phyloP scores from a whole-genome alignment of 2,329 filamentous ascomycete species.

The Colletotrichum tofieldiae region DNA sequence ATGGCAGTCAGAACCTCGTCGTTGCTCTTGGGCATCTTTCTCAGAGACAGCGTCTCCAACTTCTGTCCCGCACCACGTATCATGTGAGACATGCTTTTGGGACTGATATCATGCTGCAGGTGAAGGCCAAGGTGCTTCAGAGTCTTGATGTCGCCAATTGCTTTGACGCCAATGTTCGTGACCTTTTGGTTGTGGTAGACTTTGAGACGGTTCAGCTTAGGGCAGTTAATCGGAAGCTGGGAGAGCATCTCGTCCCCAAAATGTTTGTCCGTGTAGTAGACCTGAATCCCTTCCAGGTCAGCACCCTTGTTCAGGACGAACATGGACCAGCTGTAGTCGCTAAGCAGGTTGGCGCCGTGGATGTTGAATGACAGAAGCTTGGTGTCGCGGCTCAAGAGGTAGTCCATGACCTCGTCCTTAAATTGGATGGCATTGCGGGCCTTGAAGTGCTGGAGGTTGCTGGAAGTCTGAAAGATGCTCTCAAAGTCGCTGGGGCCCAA shows the following conservation, averaged over 20 bases:
- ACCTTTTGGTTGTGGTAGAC: conserved; percentile 85
- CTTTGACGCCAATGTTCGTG: conserved; percentile 74
- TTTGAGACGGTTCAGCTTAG: conserved; percentile 82
- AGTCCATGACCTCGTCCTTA: conserved; percentile 87
- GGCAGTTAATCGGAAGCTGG: conserved; percentile 75
- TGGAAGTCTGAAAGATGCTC: conserved; percentile 83
- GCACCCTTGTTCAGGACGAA: conserved; percentile 78
- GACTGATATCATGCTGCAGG: conserved; percentile 70
- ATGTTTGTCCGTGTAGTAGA: conserved; percentile 88
- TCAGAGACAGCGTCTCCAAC: conserved; percentile 85
- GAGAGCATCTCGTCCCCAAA: conserved; percentile 81
- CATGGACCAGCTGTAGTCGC: conserved; percentile 81
- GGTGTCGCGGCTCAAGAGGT: conserved; percentile 81
- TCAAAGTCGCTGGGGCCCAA: conserved; percentile 84
- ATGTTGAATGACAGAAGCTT: conserved; percentile 82
- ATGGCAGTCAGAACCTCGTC: conserved; percentile 80
- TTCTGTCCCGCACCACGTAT: conserved; percentile 74
- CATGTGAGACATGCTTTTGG: conserved; percentile 72
- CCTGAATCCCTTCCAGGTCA: conserved; percentile 77
- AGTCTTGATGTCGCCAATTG: conserved; percentile 73
- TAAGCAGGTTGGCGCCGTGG: conserved; percentile 87
- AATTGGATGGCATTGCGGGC: conserved; percentile 91
- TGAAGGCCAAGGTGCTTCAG: conserved; percentile 85
- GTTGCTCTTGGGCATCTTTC: conserved; percentile 76
- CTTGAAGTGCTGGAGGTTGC: conserved; percentile 79